Percentiles rank a stretch among this genome's conserved stretches.
Evolutionary conservation across 2,329 filamentous ascomycete species (phyloP).

Genomic region (Colletotrichum tabaci): DNA sequence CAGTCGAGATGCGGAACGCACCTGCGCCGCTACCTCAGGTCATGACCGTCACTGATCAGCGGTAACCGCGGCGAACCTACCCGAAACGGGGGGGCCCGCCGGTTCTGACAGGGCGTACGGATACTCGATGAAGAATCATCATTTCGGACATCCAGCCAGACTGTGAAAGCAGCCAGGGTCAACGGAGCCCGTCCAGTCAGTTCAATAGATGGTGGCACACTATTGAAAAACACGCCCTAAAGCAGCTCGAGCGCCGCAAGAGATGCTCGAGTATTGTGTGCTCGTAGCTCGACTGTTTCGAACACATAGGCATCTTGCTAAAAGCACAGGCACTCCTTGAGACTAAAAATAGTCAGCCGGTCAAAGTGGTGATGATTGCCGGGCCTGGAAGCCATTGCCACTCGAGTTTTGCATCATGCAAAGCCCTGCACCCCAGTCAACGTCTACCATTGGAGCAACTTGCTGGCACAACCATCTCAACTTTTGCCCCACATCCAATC

Average conservation of each 20-base stretch:
- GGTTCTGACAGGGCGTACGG: background rate
- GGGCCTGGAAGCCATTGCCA: background rate
- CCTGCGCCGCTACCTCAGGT: conserved; percentile 51
- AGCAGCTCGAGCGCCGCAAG: background rate
- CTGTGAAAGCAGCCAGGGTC: background rate
- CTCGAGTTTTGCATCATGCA: background rate
- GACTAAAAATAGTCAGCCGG: background rate
- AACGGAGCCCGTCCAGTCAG: no score
- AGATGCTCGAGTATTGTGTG: background rate
- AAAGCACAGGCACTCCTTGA: background rate
- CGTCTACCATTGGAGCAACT: no score
- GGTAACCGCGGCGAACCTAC: background rate
- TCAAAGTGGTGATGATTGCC: background rate
- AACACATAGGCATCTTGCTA: background rate
- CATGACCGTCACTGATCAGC: conserved; percentile 42
- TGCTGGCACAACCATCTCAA: no score
- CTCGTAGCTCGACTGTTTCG: background rate
- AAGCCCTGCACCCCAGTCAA: background rate
- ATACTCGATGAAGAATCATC: background rate
- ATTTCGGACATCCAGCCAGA: background rate
- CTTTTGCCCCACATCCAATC: no score
- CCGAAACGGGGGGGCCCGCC: background rate
- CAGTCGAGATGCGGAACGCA: conserved; percentile 55
- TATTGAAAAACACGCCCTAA: background rate
- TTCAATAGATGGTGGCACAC: no score